Percentiles rank a stretch among this genome's conserved stretches.
These are phyloP conservation scores for Dothiorella sarmentorum DNA, from an alignment of 2,329 filamentous ascomycete genomes.

Conservation along the genomic window DNA sequence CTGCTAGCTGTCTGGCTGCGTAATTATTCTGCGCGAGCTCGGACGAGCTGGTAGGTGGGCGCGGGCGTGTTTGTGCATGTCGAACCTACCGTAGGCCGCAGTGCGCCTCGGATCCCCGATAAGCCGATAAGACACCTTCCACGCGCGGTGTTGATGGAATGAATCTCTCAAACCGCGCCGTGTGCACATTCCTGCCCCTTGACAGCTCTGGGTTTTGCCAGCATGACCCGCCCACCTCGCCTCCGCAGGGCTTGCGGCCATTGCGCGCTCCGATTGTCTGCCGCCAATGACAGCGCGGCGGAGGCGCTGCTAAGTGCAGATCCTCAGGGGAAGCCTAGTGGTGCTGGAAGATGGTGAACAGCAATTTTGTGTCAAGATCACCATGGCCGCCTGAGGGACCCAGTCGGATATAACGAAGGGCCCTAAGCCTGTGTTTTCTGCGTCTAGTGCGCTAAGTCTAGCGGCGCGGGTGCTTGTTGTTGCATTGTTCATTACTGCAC, in stretches of 20 bases:
- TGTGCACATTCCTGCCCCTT: constrained; percentile 6
- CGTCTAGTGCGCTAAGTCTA: not conserved
- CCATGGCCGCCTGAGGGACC: constrained; percentile 13
- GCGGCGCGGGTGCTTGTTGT: not conserved
- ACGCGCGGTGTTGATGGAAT: too few species aligned
- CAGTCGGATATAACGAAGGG: constrained; percentile 4
- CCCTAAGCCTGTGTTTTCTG: not conserved
- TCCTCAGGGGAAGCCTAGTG: constrained; percentile 11
- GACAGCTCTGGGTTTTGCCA: too few species aligned
- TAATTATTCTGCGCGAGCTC: not conserved
- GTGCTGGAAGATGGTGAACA: not conserved
- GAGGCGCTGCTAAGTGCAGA: constrained; percentile 4
- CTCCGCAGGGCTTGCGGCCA: constrained; percentile 10
- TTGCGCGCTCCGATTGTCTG: not conserved
- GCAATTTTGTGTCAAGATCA: constrained; percentile 9
- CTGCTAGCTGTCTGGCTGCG: not conserved
- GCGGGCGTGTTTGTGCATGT: not conserved
- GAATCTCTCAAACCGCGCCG: not conserved
- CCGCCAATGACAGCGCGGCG: constrained; percentile 5
- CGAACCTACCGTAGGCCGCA: not conserved
- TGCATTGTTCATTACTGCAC: constrained; percentile 12
- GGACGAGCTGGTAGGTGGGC: too few species aligned
- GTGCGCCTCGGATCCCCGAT: not conserved
- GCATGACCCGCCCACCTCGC: constrained; percentile 4
- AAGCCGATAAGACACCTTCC: constrained; percentile 8